Evolutionary conservation across 2,329 filamentous ascomycete species (phyloP).

Genomic region (Nemania sp.): DNA sequence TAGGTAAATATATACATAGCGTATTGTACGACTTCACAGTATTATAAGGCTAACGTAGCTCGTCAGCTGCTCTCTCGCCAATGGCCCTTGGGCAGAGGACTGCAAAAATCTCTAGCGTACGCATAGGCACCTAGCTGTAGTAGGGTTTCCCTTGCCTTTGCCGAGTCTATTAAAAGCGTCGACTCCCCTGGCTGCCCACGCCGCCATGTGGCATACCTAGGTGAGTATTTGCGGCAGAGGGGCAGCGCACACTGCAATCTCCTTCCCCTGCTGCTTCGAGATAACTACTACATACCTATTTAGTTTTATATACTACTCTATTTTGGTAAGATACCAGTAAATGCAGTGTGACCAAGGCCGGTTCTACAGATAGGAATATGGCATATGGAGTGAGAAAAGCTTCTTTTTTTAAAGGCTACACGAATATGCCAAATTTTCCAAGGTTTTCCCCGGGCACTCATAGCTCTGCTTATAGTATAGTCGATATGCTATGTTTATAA

Average conservation of each 20-base stretch:
- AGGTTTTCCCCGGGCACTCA: background rate
- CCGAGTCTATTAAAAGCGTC: background rate
- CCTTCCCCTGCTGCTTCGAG: background rate
- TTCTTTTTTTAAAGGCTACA: background rate
- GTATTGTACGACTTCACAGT: background rate
- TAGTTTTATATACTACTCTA: background rate
- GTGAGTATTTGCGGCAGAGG: background rate
- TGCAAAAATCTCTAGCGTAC: background rate
- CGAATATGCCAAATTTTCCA: background rate
- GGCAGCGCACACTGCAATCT: slow-evolving; percentile 5
- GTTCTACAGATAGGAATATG: slow-evolving; percentile 1
- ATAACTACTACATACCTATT: background rate
- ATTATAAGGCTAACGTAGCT: background rate
- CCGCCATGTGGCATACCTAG: background rate
- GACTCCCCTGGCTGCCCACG: background rate
- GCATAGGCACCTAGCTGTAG: background rate
- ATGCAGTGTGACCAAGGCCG: background rate
- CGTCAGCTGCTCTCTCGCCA: background rate
- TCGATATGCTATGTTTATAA: slow-evolving; percentile 27
- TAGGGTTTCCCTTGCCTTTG: background rate
- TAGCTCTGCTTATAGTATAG: slow-evolving; percentile 15
- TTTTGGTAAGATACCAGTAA: background rate
- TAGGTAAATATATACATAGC: background rate
- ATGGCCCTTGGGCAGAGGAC: background rate
- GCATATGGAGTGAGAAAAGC: background rate